Conservation (phyloP, 331 rosid genomes). For the Quercus phellos region DNA sequence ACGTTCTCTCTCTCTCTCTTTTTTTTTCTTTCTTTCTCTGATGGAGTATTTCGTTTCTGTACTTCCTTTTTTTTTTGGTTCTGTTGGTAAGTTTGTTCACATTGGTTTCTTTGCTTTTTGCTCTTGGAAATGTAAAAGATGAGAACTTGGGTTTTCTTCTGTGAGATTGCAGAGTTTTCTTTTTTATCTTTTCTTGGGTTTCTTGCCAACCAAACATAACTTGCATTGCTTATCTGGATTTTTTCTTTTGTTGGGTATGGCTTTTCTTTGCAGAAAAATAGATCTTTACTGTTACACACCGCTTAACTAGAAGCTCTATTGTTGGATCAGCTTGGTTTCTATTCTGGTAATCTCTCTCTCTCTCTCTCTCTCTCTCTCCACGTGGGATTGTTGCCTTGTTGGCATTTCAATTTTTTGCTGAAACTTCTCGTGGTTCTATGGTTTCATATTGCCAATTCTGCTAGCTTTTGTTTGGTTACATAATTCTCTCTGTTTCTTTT, state of each 20-base stretch:
- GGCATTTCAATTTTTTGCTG: conserved; percentile 9
- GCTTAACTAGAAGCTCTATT: conserved; percentile 10
- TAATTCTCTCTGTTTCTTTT: neutral
- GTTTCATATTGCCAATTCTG: too few relatives aligned
- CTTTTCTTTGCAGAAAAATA: conserved; percentile 14
- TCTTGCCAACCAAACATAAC: conserved; percentile 22
- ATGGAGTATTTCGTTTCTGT: neutral
- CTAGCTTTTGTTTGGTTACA: too few relatives aligned
- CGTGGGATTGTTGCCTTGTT: conserved; percentile 22
- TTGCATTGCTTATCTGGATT: conserved; percentile 1
- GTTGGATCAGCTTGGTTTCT: conserved; percentile 22
- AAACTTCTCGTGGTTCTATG: too few relatives aligned
- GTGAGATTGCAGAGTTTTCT: neutral
- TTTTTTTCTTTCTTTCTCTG: neutral
- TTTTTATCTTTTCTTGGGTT: conserved; percentile 1
- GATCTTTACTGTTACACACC: neutral
- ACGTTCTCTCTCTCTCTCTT: conserved; percentile 5
- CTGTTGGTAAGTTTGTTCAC: neutral
- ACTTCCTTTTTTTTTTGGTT: neutral
- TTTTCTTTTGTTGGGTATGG: neutral
- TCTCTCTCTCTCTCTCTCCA: conserved; percentile 2
- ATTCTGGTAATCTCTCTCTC: conserved; percentile 32
- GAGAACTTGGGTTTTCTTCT: conserved; percentile 28
- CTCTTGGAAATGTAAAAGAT: conserved; percentile 22
- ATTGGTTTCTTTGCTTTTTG: neutral